Evolutionary conservation across 2,329 filamentous ascomycete genomes (phyloP).

Genomic region (Pseudogymnoascus sp.): DNA sequence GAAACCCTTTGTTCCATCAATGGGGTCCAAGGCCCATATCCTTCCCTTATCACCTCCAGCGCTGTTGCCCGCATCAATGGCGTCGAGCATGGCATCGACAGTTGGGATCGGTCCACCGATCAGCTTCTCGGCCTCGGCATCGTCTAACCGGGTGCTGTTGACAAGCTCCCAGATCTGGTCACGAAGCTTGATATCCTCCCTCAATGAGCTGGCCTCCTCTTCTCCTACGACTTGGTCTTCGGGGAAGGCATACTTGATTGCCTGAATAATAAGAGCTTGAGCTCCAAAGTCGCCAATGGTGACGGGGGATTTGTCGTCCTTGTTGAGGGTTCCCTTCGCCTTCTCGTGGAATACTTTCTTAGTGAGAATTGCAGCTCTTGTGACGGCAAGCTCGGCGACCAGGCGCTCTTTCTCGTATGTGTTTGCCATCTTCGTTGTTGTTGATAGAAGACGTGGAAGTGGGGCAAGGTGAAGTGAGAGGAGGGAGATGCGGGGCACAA

Average conservation of each 20-base stretch:
- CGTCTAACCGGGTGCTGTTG: slow-evolving; percentile 59
- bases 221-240: slow-evolving; percentile 87
- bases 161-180: slow-evolving; percentile 81
- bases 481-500: slow-evolving; percentile 23
- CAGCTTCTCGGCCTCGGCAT: slow-evolving; percentile 54
- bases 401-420: slow-evolving; percentile 68
- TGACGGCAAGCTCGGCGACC: slow-evolving; percentile 80
- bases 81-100: slow-evolving; percentile 57
- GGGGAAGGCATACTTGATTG: slow-evolving; percentile 84
- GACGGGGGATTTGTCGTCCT: slow-evolving; percentile 92
- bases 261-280: slow-evolving; percentile 89
- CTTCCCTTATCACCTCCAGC: slow-evolving; percentile 64
- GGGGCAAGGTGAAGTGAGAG: slow-evolving; percentile 23
- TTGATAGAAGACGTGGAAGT: slow-evolving; percentile 14
- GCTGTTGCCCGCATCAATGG: slow-evolving; percentile 62
- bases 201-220: slow-evolving; percentile 79
- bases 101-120: slow-evolving; percentile 62
- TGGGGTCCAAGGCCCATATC: slow-evolving; percentile 95
- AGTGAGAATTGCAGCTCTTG: slow-evolving; percentile 69
- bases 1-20: slow-evolving; percentile 97
- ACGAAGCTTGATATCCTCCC: slow-evolving; percentile 60
- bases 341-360: slow-evolving; percentile 77
- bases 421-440: slow-evolving; percentile 27
- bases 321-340: slow-evolving; percentile 87
- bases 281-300: slow-evolving; percentile 98